Conservation (phyloP, 441 rosid species). For the Jatropha multifida region DNA sequence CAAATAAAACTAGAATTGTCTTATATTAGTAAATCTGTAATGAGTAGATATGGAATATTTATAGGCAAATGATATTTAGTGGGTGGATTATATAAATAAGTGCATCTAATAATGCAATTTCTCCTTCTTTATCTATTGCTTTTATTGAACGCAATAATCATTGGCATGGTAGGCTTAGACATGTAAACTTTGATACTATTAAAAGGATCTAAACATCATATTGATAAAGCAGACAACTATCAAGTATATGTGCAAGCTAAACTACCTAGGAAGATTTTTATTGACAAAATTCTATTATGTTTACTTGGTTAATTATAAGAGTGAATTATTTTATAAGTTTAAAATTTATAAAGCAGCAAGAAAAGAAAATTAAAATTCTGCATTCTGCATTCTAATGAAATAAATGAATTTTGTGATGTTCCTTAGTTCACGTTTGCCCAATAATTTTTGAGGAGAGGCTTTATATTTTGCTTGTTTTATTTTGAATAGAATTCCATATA, state of each 20-base stretch:
- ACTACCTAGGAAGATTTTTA: not conserved
- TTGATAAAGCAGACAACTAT: not conserved
- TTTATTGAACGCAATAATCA: not conserved
- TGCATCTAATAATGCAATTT: not conserved
- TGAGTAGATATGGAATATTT: not conserved
- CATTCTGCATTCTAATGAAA: too few species aligned
- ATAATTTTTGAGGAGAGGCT: not conserved
- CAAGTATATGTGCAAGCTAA: not conserved
- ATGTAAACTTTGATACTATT: not conserved
- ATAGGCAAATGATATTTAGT: not conserved
- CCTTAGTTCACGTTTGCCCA: not conserved
- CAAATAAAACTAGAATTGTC: not conserved
- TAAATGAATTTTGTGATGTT: not conserved
- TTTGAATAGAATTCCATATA: not conserved
- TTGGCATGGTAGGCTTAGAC: not conserved
- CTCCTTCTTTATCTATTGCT: not conserved
- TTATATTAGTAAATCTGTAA: not conserved
- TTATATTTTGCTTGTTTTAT: not conserved
- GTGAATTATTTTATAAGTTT: too few species aligned
- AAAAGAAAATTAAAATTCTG: too few species aligned
- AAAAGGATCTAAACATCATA: not conserved
- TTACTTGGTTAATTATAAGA: too few species aligned
- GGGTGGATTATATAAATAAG: not conserved
- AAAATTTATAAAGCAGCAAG: too few species aligned
- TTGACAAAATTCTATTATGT: too few species aligned